Evolutionary conservation across 192 early-diverging fungal genomes (phyloP).

Genomic region (Dispira parvispora): DNA sequence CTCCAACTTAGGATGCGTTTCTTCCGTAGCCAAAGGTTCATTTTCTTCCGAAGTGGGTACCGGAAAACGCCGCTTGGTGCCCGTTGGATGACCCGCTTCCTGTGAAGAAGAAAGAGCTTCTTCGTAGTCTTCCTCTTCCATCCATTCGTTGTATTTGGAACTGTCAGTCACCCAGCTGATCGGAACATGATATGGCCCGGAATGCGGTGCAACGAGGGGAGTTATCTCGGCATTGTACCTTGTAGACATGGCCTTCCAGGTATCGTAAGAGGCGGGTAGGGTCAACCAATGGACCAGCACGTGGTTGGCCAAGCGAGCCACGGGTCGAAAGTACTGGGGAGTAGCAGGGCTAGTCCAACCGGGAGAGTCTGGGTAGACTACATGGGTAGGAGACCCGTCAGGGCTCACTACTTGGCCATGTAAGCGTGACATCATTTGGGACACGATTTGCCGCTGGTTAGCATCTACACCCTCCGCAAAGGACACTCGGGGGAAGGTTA

Average conservation of each 20-base stretch:
- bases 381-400: slow-evolving; percentile 18
- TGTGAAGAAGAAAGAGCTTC: slow-evolving; percentile 5
- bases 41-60: slow-evolving; percentile 14
- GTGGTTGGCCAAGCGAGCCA: slow-evolving; percentile 24
- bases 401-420: slow-evolving; percentile 16
- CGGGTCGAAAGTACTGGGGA: slow-evolving; percentile 22
- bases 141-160: slow-evolving; percentile 56
- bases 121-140: slow-evolving; percentile 82
- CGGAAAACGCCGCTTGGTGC: slow-evolving; percentile 24
- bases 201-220: background rate
- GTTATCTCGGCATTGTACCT: slow-evolving; percentile 33
- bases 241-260: slow-evolving; percentile 43
- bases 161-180: slow-evolving; percentile 59
- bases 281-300: slow-evolving; percentile 69
- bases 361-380: slow-evolving; percentile 12
- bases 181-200: slow-evolving; percentile 6
- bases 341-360: background rate
- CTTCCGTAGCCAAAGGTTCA: slow-evolving; percentile 22
- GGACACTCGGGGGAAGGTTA: slow-evolving; percentile 9
- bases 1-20: slow-evolving; percentile 16
- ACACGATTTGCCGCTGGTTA: slow-evolving; percentile 13
- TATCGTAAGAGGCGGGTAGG: slow-evolving; percentile 66
- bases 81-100: slow-evolving; percentile 11
- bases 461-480: slow-evolving; percentile 15
- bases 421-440: slow-evolving; percentile 12